Evolutionary conservation across 2,329 filamentous ascomycete genomes (phyloP).

Genomic region (Ilyonectria destructans): DNA sequence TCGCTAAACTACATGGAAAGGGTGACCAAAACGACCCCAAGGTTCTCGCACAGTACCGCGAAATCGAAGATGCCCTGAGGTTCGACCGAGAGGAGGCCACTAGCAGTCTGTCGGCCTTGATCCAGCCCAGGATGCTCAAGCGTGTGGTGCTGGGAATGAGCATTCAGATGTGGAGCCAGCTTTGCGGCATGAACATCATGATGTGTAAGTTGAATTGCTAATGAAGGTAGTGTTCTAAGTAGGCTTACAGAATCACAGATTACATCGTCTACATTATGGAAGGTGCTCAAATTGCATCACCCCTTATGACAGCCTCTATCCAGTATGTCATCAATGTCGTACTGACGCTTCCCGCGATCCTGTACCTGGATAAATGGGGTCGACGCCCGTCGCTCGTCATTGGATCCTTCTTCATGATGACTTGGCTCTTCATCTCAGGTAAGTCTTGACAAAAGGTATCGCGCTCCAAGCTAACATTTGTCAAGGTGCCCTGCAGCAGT

Average conservation of each 20-base stretch:
- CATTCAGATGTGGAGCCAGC: slow-evolving; percentile 73
- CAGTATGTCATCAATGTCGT: slow-evolving; percentile 77
- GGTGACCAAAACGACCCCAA: slow-evolving; percentile 71
- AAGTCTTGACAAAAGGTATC: neutral
- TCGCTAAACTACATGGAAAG: slow-evolving; percentile 72
- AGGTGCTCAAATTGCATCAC: slow-evolving; percentile 69
- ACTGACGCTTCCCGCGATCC: slow-evolving; percentile 72
- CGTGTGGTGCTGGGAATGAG: slow-evolving; percentile 72
- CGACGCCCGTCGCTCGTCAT: slow-evolving; percentile 71
- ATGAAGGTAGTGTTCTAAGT: neutral
- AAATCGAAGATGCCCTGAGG: slow-evolving; percentile 70
- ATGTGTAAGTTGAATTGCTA: slow-evolving; percentile 56
- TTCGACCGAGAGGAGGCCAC: slow-evolving; percentile 69
- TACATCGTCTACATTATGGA: slow-evolving; percentile 76
- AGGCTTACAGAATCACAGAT: slow-evolving; percentile 50
- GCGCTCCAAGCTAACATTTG: neutral
- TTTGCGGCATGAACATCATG: slow-evolving; percentile 75
- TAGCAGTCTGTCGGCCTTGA: slow-evolving; percentile 66
- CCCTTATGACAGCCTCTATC: slow-evolving; percentile 73
- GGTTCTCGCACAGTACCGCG: slow-evolving; percentile 76
- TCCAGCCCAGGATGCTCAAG: slow-evolving; percentile 68
- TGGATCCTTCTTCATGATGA: slow-evolving; percentile 72
- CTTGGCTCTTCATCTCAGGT: slow-evolving; percentile 75
- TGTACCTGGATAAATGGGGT: slow-evolving; percentile 73
- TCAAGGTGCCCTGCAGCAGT: slow-evolving; percentile 70